Evolutionary conservation across 176 grass and related monocot species (phyloP), one percentile per base, ranked within the genome.

Genomic region (Cenchrus purpureus): DNA sequence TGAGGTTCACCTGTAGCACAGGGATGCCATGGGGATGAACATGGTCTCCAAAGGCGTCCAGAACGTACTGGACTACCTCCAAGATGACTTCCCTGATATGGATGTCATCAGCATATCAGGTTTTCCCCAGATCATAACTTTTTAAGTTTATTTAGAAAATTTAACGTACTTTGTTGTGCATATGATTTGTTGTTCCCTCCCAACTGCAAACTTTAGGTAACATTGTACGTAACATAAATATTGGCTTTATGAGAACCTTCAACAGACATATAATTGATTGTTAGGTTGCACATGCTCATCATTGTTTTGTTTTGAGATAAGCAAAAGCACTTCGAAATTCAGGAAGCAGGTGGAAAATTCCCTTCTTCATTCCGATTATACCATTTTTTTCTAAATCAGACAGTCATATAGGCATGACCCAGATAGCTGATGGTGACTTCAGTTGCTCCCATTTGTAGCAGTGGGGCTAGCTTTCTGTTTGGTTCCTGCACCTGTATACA

Each of bases 11-110:
- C 81, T 99, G 93, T 86, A 89, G 91, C 87, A 99, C 93, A 5
- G 97, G 34, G 96, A 98, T 90, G 96, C 96, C 31, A 98, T 98
- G 97, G 97, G 93, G 68, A 98, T 98, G 97, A 95, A 98, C 87
- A 98, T 98, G 93, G 86, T 98, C 37, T 96, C 97, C 40, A 95
- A 95, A 83, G 93, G 97, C 10, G 93, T 98, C 12, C 93, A 98
- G 32, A 91, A 92, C 46, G 97, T 98, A 72, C 82, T 98, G 56
- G 88, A 98, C 80, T 98, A 78, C 34, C 91, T 98, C 72, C 80
- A 93, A 82, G 83, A 83, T 67, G 91, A 98, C 72, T 98, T 98
- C 81, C 86, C 88, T 19, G 96, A 98, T 71, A 95, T 98, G 91
- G 93, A 95, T 37, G 88, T 95, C n/a, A 81, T 98, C 85, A 98